Percentiles rank a stretch among this genome's conserved stretches.
Evolutionary conservation across 2,329 filamentous ascomycete species (phyloP).

Genomic region (Seiridium unicorne): DNA sequence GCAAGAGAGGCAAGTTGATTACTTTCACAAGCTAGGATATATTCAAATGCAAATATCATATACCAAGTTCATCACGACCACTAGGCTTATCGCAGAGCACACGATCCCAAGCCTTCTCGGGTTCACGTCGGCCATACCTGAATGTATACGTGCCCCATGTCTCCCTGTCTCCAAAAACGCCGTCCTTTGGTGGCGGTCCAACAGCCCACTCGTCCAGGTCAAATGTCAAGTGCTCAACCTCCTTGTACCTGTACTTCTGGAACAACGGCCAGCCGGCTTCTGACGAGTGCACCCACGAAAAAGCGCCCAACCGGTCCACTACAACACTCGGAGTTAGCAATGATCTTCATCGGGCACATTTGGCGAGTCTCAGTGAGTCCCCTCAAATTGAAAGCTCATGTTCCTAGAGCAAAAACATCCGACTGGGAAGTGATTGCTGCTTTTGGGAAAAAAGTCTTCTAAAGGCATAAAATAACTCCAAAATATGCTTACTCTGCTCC

Average conservation of each 20-base stretch:
- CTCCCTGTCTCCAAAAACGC: not conserved
- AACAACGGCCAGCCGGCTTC: slow-evolving; percentile 28
- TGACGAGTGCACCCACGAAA: slow-evolving; percentile 34
- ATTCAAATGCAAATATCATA: not conserved
- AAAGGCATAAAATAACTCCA: no score
- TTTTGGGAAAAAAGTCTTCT: no score
- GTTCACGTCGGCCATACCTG: slow-evolving; percentile 2
- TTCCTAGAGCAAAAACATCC: no score
- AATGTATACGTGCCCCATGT: slow-evolving; percentile 1
- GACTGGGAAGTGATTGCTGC: no score
- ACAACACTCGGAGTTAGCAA: no score
- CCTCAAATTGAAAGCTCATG: no score
- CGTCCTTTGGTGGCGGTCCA: not conserved
- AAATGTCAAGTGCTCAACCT: slow-evolving; percentile 8
- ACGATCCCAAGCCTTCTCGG: not conserved
- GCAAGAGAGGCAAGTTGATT: no score
- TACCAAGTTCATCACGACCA: not conserved
- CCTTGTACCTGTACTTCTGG: slow-evolving; percentile 22
- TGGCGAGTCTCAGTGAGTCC: no score
- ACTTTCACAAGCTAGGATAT: no score
- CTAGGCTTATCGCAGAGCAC: no score
- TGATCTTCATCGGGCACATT: no score
- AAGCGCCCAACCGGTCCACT: slow-evolving; percentile 25
- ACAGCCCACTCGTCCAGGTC: slow-evolving; percentile 10
- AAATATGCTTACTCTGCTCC: slow-evolving; percentile 4